Percentiles rank a stretch among this genome's conserved stretches.
Evolutionary conservation across 116 monocot genomes (phyloP).

Genomic region (Trichopus zeylanicus): DNA sequence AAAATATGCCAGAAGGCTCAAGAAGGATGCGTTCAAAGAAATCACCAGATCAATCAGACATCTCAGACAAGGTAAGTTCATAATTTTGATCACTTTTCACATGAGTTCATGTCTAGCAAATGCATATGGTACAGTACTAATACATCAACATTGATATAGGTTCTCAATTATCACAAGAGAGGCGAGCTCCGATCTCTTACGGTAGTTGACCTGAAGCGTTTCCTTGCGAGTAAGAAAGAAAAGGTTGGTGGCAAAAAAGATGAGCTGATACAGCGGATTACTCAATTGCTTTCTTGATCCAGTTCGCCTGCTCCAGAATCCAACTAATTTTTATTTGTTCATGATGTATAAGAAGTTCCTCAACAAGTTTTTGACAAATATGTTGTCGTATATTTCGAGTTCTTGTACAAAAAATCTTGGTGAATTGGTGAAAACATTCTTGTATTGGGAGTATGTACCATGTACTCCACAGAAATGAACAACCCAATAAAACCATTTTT

Average conservation of each 20-base stretch:
- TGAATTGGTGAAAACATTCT: no score
- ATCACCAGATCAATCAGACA: conserved; percentile 14
- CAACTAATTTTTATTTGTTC: no score
- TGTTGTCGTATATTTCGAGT: no score
- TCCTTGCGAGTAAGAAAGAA: conserved; percentile 48
- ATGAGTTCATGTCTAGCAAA: background rate
- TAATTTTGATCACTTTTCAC: background rate
- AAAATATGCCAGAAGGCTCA: conserved; percentile 2
- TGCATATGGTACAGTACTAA: background rate
- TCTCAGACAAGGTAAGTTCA: conserved; percentile 27
- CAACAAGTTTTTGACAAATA: no score
- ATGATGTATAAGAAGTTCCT: no score
- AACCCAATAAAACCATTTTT: no score
- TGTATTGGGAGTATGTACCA: no score
- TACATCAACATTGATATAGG: conserved; percentile 20
- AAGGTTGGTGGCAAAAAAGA: conserved; percentile 84
- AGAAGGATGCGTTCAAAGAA: conserved; percentile 22
- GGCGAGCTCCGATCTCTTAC: conserved; percentile 57
- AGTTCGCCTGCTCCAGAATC: background rate
- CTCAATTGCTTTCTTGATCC: conserved; percentile 20
- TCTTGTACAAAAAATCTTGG: no score
- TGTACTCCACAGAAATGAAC: no score
- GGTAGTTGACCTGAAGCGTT: conserved; percentile 56
- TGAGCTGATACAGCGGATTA: conserved; percentile 51
- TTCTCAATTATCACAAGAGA: conserved; percentile 35